Conservation (phyloP, 108 stramenopile species). For the Nitzschia sp. region DNA sequence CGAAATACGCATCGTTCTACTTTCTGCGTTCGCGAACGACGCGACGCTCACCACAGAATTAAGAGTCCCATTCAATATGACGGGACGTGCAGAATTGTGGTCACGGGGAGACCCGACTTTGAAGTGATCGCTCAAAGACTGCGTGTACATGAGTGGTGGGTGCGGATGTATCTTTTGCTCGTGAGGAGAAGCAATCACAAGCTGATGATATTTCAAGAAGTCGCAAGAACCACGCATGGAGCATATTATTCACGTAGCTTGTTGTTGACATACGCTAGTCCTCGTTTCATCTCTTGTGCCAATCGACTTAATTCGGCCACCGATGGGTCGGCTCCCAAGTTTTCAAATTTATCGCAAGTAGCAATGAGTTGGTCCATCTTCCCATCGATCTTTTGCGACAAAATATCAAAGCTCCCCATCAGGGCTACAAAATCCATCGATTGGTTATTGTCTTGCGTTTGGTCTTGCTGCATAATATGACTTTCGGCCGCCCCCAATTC, state of each 20-base stretch:
- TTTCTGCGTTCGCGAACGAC: too few species aligned
- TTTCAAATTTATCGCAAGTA: slow-evolving; percentile 37
- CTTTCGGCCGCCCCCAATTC: slow-evolving; percentile 64
- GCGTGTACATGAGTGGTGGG: too few species aligned
- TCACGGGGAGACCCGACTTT: too few species aligned
- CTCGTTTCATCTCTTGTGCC: slow-evolving; percentile 48
- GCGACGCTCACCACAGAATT: too few species aligned
- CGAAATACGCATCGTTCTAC: too few species aligned
- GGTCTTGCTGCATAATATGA: slow-evolving; percentile 17
- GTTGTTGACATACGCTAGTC: slow-evolving; percentile 29
- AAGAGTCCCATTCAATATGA: too few species aligned
- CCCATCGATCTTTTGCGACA: slow-evolving; percentile 44
- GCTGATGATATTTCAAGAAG: too few species aligned
- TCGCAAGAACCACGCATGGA: too few species aligned
- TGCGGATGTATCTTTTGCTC: too few species aligned
- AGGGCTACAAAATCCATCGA: slow-evolving; percentile 35
- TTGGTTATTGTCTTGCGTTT: not conserved
- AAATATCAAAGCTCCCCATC: slow-evolving; percentile 39
- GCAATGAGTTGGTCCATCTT: slow-evolving; percentile 55
- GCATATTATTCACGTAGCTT: not conserved
- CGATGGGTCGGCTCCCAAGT: slow-evolving; percentile 43
- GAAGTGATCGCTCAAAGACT: too few species aligned
- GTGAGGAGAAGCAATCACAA: too few species aligned
- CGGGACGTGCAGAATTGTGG: too few species aligned
- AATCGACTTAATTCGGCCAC: slow-evolving; percentile 37